Conservation (phyloP, 2,329 filamentous ascomycete species). For the Fusarium kyushuense region DNA sequence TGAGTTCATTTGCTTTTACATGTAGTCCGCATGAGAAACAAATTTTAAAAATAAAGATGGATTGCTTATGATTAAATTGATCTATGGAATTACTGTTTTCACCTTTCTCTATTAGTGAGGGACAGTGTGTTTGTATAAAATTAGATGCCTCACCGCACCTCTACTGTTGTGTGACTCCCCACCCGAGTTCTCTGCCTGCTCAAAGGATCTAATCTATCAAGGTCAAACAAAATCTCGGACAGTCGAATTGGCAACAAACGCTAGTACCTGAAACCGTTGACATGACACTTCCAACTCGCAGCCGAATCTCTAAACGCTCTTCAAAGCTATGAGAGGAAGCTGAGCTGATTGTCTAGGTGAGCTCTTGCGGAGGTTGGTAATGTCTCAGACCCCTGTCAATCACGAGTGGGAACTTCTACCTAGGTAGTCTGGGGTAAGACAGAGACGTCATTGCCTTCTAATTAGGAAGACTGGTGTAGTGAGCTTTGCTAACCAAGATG, state of each 20-base stretch:
- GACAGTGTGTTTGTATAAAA: background rate
- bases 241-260: background rate
- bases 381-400: conserved; percentile 21
- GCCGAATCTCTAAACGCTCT: background rate
- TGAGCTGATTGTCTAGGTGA: conserved; percentile 7
- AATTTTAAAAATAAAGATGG: background rate
- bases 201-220: background rate
- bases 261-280: conserved; percentile 8
- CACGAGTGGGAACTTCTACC: background rate
- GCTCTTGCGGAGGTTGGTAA: conserved; percentile 26
- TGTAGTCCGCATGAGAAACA: background rate
- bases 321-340: background rate
- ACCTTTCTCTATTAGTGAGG: too few species aligned
- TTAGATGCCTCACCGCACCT: background rate
- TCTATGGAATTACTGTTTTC: too few species aligned
- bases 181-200: background rate
- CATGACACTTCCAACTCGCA: background rate
- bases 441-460: conserved; percentile 6
- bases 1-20: conserved; percentile 7
- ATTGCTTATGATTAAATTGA: background rate
- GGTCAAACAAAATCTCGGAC: background rate
- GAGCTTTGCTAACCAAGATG: background rate
- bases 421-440: background rate
- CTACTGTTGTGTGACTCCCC: background rate
- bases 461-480: background rate